Evolutionary conservation across 176 grass and related monocot genomes (phyloP).

Genomic region (Saccharum officinarum): DNA sequence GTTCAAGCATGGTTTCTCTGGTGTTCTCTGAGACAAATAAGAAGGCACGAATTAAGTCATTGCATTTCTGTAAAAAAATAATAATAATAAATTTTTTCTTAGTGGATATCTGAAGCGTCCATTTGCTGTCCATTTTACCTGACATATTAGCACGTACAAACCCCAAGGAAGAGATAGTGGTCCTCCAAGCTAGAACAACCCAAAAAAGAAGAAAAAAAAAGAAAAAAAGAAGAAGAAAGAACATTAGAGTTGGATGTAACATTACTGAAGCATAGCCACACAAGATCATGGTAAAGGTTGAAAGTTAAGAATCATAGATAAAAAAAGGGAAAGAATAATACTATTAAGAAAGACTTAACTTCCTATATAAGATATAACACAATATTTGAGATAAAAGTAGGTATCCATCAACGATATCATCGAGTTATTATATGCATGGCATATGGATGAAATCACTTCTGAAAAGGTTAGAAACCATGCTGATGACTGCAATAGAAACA

Average conservation of each 20-base stretch:
- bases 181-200: constrained; percentile 64
- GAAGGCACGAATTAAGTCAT: not conserved
- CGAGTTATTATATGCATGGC: not conserved
- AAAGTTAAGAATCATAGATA: not conserved
- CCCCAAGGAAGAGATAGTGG: constrained; percentile 95
- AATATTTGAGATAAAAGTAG: not conserved
- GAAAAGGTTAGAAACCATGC: not conserved
- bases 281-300: not conserved
- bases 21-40: constrained; percentile 58
- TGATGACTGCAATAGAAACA: constrained; percentile 6
- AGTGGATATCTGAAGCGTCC: not conserved
- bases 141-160: constrained; percentile 95
- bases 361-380: not conserved
- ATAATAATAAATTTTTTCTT: not conserved
- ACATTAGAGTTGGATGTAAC: constrained; percentile 19
- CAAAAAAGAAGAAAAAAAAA: not conserved
- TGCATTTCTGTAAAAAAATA: not conserved
- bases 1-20: constrained; percentile 93
- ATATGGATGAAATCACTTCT: not conserved
- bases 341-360: constrained; percentile 12
- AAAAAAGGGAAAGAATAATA: not conserved
- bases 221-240: not conserved
- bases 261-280: not conserved
- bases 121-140: constrained; percentile 48
- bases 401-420: not conserved